Conservation (phyloP, 1,284 basidiomycete genomes). For the Trichosporon inkin region DNA sequence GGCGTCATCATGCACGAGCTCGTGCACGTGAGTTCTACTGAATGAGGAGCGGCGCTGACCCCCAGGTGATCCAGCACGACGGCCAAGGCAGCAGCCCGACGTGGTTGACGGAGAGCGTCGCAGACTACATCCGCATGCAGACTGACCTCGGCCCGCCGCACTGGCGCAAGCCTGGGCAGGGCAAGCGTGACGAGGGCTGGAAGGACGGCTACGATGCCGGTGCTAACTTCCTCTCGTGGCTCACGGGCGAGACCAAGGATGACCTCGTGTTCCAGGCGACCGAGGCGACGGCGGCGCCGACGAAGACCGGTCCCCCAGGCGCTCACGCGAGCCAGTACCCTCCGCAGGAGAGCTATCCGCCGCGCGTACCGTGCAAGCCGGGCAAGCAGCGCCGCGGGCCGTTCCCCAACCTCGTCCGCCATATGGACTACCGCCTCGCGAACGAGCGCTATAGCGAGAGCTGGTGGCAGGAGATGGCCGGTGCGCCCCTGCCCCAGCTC, state of each 20-base stretch:
- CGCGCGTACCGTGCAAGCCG: slow-evolving; percentile 2
- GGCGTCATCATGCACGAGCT: slow-evolving; percentile 28
- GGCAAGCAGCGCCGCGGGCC: slow-evolving; percentile 24
- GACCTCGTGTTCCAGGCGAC: not conserved
- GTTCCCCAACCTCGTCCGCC: slow-evolving; percentile 29
- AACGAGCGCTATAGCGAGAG: slow-evolving; percentile 27
- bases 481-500: slow-evolving; percentile 25
- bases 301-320: not conserved
- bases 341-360: not conserved
- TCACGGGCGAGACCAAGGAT: slow-evolving; percentile 25
- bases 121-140: slow-evolving; percentile 32
- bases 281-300: not conserved
- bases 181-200: slow-evolving; percentile 29
- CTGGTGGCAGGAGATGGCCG: slow-evolving; percentile 38
- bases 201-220: slow-evolving; percentile 38
- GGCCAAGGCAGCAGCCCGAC: slow-evolving; percentile 25
- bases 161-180: slow-evolving; percentile 35
- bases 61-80: slow-evolving; percentile 35
- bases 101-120: slow-evolving; percentile 39
- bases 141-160: slow-evolving; percentile 32
- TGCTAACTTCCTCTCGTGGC: slow-evolving; percentile 35
- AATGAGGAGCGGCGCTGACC: not conserved
- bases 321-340: slow-evolving; percentile 7
- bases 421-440: slow-evolving; percentile 29
- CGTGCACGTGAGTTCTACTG: slow-evolving; percentile 21